Evolutionary conservation across 768 basidiomycete species (phyloP).

Genomic region (Lactarius pseudohatsudake): DNA sequence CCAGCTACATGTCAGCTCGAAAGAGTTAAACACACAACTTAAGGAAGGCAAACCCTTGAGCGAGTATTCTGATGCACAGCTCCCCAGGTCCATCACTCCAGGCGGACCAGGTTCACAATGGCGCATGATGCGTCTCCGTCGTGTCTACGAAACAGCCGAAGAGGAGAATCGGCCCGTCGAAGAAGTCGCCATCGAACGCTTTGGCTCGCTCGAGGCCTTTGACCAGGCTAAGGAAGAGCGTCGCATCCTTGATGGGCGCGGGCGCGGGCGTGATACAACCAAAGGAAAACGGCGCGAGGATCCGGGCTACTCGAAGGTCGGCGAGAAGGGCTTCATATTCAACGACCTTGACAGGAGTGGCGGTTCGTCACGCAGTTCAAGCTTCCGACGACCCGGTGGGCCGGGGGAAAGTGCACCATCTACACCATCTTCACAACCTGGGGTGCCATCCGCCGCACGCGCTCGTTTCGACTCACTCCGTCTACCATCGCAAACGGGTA

Average conservation of each 20-base stretch:
- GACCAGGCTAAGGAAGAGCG: constrained; percentile 88
- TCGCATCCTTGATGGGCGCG: constrained; percentile 80
- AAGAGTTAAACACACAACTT: constrained; percentile 62
- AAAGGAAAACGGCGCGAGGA: constrained; percentile 38
- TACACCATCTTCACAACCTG: constrained; percentile 52
- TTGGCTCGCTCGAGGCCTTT: constrained; percentile 81
- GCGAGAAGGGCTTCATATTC: constrained; percentile 65
- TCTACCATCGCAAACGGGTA: constrained; percentile 56
- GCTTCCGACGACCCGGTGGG: constrained; percentile 83
- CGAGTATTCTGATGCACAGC: constrained; percentile 43
- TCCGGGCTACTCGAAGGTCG: constrained; percentile 34
- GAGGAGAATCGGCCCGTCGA: constrained; percentile 75
- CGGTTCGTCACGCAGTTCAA: constrained; percentile 75
- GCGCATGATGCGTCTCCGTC: constrained; percentile 95
- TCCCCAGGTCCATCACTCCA: constrained; percentile 57
- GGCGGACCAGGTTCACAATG: constrained; percentile 94
- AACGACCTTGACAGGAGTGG: constrained; percentile 61
- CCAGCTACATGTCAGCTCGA: constrained; percentile 60
- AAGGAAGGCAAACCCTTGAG: constrained; percentile 42
- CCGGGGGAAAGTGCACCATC: constrained; percentile 51
- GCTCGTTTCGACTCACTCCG: constrained; percentile 62
- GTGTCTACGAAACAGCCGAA: constrained; percentile 86
- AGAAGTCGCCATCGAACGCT: constrained; percentile 84
- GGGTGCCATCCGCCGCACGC: constrained; percentile 40
- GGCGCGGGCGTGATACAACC: constrained; percentile 40